These are phyloP conservation scores for Exophiala spinifera DNA, from an alignment of 2,329 filamentous ascomycete genomes.

Conservation along the genomic window DNA sequence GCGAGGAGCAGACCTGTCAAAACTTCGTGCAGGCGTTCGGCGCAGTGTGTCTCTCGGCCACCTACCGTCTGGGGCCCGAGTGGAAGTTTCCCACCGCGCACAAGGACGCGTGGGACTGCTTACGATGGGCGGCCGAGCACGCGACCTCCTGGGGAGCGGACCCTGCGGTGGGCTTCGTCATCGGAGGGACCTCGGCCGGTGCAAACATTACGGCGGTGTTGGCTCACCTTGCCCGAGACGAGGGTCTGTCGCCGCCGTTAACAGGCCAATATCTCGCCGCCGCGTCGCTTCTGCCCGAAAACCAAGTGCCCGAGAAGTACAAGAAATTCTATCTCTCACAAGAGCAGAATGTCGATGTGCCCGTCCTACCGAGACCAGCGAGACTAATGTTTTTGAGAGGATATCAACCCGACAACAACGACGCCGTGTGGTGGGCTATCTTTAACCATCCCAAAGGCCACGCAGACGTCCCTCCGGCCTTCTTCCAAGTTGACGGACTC, in stretches of 20 bases:
- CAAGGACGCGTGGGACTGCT: conserved; percentile 27
- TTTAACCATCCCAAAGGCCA: conserved; percentile 30
- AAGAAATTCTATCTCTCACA: conserved; percentile 29
- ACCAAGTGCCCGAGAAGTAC: conserved; percentile 41
- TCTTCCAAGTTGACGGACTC: conserved; percentile 31
- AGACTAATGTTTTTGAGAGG: conserved; percentile 30
- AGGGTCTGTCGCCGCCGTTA: conserved; percentile 39
- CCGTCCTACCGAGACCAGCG: conserved; percentile 34
- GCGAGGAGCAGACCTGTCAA: conserved; percentile 27
- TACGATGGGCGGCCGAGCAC: conserved; percentile 36
- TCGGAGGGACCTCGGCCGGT: conserved; percentile 50
- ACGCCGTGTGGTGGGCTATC: conserved; percentile 17
- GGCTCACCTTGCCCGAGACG: conserved; percentile 36
- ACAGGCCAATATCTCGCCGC: conserved; percentile 49
- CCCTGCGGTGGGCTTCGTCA: conserved; percentile 45
- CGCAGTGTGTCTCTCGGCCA: conserved; percentile 20
- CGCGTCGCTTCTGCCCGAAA: conserved; percentile 35
- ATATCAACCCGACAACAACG: conserved; percentile 23
- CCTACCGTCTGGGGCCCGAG: conserved; percentile 28
- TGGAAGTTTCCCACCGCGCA: conserved; percentile 27
- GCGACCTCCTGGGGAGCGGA: conserved; percentile 39
- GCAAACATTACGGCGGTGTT: conserved; percentile 36
- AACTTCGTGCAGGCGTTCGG: conserved; percentile 28
- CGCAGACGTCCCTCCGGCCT: conserved; percentile 30
- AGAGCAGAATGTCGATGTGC: conserved; percentile 44